A percentile compares a stretch with the other conserved stretches of the same genome.
Evolutionary conservation across 768 basidiomycete species (phyloP).

Genomic region (Paxillus involutus): DNA sequence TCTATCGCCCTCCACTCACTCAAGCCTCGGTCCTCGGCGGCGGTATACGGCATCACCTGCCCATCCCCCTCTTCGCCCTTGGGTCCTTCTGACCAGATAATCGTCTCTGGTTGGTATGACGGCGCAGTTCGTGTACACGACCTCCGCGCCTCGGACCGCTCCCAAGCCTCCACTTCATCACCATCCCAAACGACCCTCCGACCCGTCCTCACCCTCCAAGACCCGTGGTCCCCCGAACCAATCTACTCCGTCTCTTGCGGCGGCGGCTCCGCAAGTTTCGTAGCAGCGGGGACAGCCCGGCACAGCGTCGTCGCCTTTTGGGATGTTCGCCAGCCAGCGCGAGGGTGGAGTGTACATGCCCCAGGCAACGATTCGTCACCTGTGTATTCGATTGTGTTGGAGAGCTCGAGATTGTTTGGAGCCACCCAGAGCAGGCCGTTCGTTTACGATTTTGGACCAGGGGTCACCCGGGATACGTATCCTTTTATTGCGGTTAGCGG

Average conservation of each 20-base stretch:
- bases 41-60: conserved; percentile 71
- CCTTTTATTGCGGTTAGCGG: conserved; percentile 29
- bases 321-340: conserved; percentile 64
- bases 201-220: conserved; percentile 61
- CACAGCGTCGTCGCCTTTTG: conserved; percentile 81
- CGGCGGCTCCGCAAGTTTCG: conserved; percentile 62
- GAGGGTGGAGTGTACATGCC: conserved; percentile 78
- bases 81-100: conserved; percentile 67
- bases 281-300: conserved; percentile 76
- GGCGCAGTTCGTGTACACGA: conserved; percentile 74
- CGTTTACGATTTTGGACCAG: conserved; percentile 77
- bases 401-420: conserved; percentile 78
- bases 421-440: conserved; percentile 76
- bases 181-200: conserved; percentile 37
- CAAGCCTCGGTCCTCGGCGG: conserved; percentile 45
- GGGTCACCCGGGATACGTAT: conserved; percentile 56
- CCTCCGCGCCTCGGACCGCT: conserved; percentile 49
- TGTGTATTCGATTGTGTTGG: conserved; percentile 71
- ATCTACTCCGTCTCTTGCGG: conserved; percentile 77
- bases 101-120: conserved; percentile 85
- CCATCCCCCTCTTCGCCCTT: conserved; percentile 63
- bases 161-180: conserved; percentile 6
- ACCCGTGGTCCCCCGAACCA: conserved; percentile 70
- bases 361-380: conserved; percentile 80
- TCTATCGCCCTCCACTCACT: conserved; percentile 46